Base-by-base conservation (phyloP, 371 early-diverging fungal genomes). In the Syncephalastrum racemosum region DNA sequence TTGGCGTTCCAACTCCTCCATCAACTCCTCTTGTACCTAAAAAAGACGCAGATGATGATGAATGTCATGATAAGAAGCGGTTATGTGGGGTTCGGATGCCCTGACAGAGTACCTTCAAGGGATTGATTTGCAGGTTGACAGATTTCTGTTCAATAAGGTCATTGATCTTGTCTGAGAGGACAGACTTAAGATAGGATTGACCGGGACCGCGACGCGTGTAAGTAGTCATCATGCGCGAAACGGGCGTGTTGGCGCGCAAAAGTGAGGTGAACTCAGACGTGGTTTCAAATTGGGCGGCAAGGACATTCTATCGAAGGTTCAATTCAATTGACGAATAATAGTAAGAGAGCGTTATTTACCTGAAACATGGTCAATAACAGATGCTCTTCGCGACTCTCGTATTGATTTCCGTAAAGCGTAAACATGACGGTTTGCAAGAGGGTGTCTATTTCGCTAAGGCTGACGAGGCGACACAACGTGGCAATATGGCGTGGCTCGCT, bases 361-460 rank as follows among this genome's bases (percentile, higher is more conserved):
- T 96, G 96, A 70, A 97, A 95, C 95, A 97, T 93, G 25, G 94
- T 92, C 63, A 97, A 70, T 46, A 97, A 71, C 25, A 97, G 74
- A 72, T 93, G 92, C 70, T 97, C 97, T 82, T 97, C 96, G 36
- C 96, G 86, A 36, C 90, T 85, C 65, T 97, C 96, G 66, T 94
- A 96, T 70, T 96, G 96, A 71, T 95, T 95, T 47, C 96, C 96
- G 60, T 92, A 97, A 41, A 97, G 64, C 0, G 96, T 94, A 64
- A 95, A 95, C 95, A 96, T 96, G 63, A 96, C 94, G 0, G 93
- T 94, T 67, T 96, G 95, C 45, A 97, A 69, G 53, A 96, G 76
- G 0, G 93, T 90, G 64, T 97, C 96, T 45, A 97, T 94, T 68
- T 97, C 95, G 40, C 89, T 73, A 23, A 95, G 73, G 36, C 85